phyloP scores from a whole-genome alignment of 345 rosid species.

The Populus davidiana region DNA sequence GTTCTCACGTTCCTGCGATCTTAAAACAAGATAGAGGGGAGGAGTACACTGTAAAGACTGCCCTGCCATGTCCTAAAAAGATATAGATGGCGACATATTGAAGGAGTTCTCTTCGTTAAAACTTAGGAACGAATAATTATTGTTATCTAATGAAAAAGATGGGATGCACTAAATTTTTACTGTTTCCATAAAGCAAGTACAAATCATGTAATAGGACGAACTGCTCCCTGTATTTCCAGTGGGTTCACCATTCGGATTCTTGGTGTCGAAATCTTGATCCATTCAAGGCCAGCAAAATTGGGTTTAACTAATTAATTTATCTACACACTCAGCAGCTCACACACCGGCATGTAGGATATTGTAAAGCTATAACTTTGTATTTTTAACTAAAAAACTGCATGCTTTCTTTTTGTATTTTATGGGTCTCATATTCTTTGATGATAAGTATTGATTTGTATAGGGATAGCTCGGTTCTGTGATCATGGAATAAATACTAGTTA shows the following conservation, averaged over 20 bases:
- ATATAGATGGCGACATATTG: slow-evolving; percentile 14
- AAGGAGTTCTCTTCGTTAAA: neutral
- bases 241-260: neutral
- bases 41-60: neutral
- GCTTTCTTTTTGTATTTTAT: slow-evolving; percentile 8
- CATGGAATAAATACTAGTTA: slow-evolving; percentile 1
- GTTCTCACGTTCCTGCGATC: neutral
- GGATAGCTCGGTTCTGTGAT: slow-evolving; percentile 3
- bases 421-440: neutral
- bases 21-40: neutral
- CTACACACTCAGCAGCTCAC: neutral
- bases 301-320: neutral
- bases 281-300: no score
- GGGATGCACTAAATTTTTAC: slow-evolving; percentile 1
- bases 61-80: slow-evolving; percentile 6
- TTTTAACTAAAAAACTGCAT: neutral
- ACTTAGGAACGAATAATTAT: neutral
- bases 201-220: neutral
- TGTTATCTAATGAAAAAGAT: slow-evolving; percentile 8
- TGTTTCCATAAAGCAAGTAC: neutral
- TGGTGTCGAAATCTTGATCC: neutral
- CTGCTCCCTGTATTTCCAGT: neutral
- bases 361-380: no score
- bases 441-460: slow-evolving; percentile 8
- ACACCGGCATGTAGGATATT: neutral